Conservation (phyloP, 495 filamentous ascomycete genomes). For the Aspergillus bertholletiae region DNA sequence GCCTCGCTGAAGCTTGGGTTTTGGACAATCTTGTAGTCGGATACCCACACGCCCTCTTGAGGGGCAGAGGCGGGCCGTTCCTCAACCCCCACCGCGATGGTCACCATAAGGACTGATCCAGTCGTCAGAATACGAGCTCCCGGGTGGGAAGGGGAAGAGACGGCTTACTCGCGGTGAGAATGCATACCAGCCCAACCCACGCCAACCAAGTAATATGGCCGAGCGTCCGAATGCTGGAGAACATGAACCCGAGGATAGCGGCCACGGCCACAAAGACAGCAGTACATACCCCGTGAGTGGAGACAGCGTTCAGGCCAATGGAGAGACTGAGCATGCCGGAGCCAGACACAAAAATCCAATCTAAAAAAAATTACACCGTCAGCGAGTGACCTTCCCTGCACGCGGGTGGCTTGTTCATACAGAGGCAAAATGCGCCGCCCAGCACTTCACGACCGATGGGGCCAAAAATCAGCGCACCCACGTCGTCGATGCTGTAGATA, state of each 20-base stretch:
- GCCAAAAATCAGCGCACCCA: slow-evolving; percentile 60
- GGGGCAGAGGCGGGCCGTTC: slow-evolving; percentile 37
- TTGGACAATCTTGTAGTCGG: slow-evolving; percentile 30
- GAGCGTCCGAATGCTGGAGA: slow-evolving; percentile 36
- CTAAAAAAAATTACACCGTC: slow-evolving; percentile 63
- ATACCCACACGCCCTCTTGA: slow-evolving; percentile 22
- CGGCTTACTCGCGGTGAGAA: slow-evolving; percentile 37
- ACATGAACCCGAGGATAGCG: slow-evolving; percentile 26
- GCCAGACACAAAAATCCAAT: slow-evolving; percentile 36
- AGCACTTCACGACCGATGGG: slow-evolving; percentile 57
- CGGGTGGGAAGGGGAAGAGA: slow-evolving; percentile 24
- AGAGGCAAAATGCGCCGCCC: slow-evolving; percentile 49
- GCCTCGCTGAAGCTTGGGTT: slow-evolving; percentile 28
- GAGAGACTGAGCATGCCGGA: slow-evolving; percentile 62
- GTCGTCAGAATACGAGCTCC: slow-evolving; percentile 11
- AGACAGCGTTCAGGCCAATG: slow-evolving; percentile 65
- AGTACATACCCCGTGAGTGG: slow-evolving; percentile 61
- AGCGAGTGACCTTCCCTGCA: slow-evolving; percentile 13
- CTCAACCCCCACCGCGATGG: slow-evolving; percentile 61
- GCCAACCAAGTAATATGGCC: slow-evolving; percentile 36
- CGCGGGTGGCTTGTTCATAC: slow-evolving; percentile 13
- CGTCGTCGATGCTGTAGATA: slow-evolving; percentile 67
- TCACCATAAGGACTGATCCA: slow-evolving; percentile 61
- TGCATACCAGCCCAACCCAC: slow-evolving; percentile 34
- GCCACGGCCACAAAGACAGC: slow-evolving; percentile 39